Conservation (phyloP, 768 basidiomycete species). For the Macrocybe gigantea region DNA sequence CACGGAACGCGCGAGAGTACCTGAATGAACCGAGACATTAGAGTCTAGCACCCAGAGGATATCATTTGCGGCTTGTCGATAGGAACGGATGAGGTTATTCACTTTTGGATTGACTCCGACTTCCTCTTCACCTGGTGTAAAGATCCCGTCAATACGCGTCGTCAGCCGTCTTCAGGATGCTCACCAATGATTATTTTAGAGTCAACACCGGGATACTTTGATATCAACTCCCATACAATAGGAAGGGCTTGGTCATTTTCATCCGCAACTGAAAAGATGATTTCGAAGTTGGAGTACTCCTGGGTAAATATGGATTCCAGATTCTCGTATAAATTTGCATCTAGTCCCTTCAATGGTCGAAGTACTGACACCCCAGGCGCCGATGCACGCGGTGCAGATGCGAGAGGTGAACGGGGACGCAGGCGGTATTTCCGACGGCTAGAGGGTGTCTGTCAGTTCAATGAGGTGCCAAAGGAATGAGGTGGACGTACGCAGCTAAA, state of each 20-base stretch:
- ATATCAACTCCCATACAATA: conserved; percentile 71
- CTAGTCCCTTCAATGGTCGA: conserved; percentile 91
- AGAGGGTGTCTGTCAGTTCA: conserved; percentile 4
- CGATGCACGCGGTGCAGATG: conserved; percentile 30
- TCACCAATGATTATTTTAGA: conserved; percentile 74
- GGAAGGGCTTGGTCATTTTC: conserved; percentile 83
- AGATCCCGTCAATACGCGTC: neutral
- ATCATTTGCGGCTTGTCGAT: conserved; percentile 74
- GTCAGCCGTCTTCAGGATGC: conserved; percentile 9
- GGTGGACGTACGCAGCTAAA: conserved; percentile 54
- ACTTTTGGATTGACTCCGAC: conserved; percentile 97
- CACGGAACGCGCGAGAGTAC: conserved; percentile 80
- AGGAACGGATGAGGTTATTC: conserved; percentile 89
- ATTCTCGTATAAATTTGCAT: conserved; percentile 94
- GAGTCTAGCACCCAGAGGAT: conserved; percentile 97
- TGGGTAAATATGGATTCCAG: conserved; percentile 89
- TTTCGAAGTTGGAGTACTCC: conserved; percentile 88
- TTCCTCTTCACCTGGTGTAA: conserved; percentile 59
- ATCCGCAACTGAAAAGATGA: conserved; percentile 88
- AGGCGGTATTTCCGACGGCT: conserved; percentile 76
- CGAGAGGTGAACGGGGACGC: conserved; percentile 56
- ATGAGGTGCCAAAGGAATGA: neutral
- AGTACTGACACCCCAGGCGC: conserved; percentile 91
- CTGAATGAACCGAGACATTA: conserved; percentile 75
- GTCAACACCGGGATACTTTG: conserved; percentile 71